Conservation (phyloP, 2,329 filamentous ascomycete species). For the Trichophyton schoenleinii region DNA sequence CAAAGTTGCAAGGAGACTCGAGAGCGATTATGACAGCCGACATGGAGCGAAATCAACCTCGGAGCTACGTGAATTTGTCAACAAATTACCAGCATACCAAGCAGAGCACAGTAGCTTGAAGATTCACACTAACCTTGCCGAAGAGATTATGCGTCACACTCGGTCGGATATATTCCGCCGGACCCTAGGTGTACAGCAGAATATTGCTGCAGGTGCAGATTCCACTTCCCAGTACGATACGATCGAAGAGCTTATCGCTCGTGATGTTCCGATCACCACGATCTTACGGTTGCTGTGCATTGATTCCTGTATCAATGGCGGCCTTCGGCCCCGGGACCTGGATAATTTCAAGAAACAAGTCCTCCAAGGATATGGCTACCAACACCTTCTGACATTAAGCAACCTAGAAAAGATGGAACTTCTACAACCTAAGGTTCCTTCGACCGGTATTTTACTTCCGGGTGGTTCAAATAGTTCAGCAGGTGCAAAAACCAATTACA, state of each 20-base stretch:
- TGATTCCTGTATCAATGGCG: slow-evolving; percentile 80
- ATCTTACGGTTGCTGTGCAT: slow-evolving; percentile 78
- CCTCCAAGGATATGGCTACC: slow-evolving; percentile 85
- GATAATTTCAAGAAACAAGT: slow-evolving; percentile 82
- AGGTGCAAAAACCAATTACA: slow-evolving; percentile 78
- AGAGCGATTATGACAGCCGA: slow-evolving; percentile 76
- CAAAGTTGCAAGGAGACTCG: slow-evolving; percentile 75
- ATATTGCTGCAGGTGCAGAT: slow-evolving; percentile 80
- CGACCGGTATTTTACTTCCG: slow-evolving; percentile 68
- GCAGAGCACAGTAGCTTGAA: slow-evolving; percentile 88
- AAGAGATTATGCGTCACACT: slow-evolving; percentile 91
- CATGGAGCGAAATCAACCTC: slow-evolving; percentile 77
- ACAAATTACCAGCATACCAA: slow-evolving; percentile 81
- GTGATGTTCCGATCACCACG: slow-evolving; percentile 66
- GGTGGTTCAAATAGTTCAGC: slow-evolving; percentile 42
- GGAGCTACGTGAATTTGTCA: slow-evolving; percentile 90
- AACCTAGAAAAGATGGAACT: slow-evolving; percentile 82
- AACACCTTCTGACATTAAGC: slow-evolving; percentile 81
- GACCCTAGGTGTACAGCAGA: slow-evolving; percentile 86
- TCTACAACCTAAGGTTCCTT: slow-evolving; percentile 63
- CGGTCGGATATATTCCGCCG: slow-evolving; percentile 79
- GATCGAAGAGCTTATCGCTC: slow-evolving; percentile 88
- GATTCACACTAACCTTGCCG: slow-evolving; percentile 78
- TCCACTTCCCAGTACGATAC: slow-evolving; percentile 77
- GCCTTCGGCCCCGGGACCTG: slow-evolving; percentile 75